Conservation (phyloP, 768 basidiomycete species). For the Gelatoporia subvermispora region DNA sequence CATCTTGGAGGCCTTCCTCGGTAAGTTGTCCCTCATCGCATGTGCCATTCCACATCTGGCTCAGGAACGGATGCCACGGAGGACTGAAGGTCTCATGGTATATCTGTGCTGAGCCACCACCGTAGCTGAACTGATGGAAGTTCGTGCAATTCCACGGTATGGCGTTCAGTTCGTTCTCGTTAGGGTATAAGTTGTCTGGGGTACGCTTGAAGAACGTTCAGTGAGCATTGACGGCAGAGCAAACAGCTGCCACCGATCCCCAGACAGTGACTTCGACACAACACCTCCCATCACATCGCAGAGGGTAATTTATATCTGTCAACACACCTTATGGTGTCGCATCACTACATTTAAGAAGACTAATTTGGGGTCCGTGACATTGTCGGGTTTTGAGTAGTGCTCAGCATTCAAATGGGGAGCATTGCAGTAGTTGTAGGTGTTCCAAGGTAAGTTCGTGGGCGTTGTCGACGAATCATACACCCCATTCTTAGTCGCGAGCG, state of each 20-base stretch:
- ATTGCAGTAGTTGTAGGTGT: conserved; percentile 52
- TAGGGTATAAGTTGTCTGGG: conserved; percentile 44
- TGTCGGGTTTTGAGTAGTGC: conserved; percentile 31
- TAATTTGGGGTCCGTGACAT: conserved; percentile 26
- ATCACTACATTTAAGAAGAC: conserved; percentile 39
- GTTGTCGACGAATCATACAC: conserved; percentile 43
- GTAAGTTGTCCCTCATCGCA: conserved; percentile 47
- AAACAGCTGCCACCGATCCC: no score
- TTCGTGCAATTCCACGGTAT: conserved; percentile 38
- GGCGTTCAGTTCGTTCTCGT: conserved; percentile 35
- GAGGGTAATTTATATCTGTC: no score
- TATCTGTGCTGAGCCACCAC: conserved; percentile 30
- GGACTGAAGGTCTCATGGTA: conserved; percentile 37
- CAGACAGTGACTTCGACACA: no score
- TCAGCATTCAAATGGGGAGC: conserved; percentile 40
- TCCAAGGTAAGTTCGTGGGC: conserved; percentile 37
- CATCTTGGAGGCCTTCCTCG: conserved; percentile 37
- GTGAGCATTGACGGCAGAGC: not conserved
- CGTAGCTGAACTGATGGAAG: conserved; percentile 35
- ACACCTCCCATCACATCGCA: no score
- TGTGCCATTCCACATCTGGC: conserved; percentile 42
- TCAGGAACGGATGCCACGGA: conserved; percentile 39
- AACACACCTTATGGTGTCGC: conserved; percentile 44
- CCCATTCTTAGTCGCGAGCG: conserved; percentile 22
- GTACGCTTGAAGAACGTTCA: conserved; percentile 41